phyloP scores from a whole-genome alignment of 495 filamentous ascomycete species.

The Penicillium canescens region DNA sequence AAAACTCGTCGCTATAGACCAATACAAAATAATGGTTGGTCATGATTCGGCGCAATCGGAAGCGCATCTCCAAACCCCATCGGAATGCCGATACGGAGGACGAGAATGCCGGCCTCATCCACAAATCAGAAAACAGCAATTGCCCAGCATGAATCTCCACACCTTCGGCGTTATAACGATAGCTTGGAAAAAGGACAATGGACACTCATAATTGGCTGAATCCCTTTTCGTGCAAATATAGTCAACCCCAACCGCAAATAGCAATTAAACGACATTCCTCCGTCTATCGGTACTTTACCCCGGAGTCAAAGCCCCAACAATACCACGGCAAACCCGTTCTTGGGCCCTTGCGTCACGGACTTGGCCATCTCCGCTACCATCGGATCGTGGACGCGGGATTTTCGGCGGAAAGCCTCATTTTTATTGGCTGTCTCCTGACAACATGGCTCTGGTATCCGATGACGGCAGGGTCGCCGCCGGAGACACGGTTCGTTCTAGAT shows the following conservation, averaged over 20 bases:
- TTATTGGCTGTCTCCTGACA: slow-evolving; percentile 15
- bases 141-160: slow-evolving; percentile 8
- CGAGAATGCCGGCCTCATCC: slow-evolving; percentile 17
- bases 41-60: slow-evolving; percentile 24
- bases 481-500: slow-evolving; percentile 4
- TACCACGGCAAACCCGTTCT: not conserved
- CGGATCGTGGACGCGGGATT: slow-evolving; percentile 22
- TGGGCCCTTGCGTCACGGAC: slow-evolving; percentile 13
- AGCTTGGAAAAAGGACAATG: not conserved
- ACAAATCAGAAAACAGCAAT: slow-evolving; percentile 13
- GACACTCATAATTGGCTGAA: not conserved
- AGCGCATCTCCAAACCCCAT: slow-evolving; percentile 6
- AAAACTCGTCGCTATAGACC: not conserved
- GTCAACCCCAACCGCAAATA: not conserved
- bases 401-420: slow-evolving; percentile 17
- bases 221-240: not conserved
- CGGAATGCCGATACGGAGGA: slow-evolving; percentile 29
- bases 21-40: not conserved
- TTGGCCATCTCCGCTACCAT: slow-evolving; percentile 9
- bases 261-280: slow-evolving; percentile 4
- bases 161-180: not conserved
- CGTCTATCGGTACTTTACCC: slow-evolving; percentile 28
- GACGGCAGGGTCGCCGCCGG: slow-evolving; percentile 15
- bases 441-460: slow-evolving; percentile 19
- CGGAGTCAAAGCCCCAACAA: slow-evolving; percentile 13